A percentile compares a stretch with the other conserved stretches of the same genome.
phyloP scores from a whole-genome alignment of 192 early-diverging fungal species.

The Entomortierella beljakovae region DNA sequence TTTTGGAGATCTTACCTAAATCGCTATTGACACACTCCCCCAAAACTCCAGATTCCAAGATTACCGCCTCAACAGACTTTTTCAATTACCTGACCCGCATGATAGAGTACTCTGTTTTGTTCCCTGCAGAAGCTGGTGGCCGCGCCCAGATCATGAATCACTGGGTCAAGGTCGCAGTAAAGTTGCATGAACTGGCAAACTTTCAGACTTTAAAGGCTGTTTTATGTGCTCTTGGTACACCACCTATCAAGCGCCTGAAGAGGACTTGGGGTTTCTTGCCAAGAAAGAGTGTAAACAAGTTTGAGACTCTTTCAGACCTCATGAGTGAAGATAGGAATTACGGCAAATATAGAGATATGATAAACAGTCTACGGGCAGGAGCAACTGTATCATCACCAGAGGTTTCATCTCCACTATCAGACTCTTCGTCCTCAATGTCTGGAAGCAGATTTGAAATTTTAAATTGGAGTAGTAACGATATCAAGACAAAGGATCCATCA shows the following conservation, averaged over 20 bases:
- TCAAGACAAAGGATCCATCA: conserved; percentile 30
- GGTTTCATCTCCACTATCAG: conserved; percentile 23
- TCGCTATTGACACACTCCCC: conserved; percentile 70
- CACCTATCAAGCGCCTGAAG: conserved; percentile 75
- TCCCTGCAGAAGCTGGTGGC: conserved; percentile 63
- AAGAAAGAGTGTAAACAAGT: conserved; percentile 62
- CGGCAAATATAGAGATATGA: conserved; percentile 68
- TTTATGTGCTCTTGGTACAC: conserved; percentile 70
- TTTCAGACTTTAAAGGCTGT: conserved; percentile 79
- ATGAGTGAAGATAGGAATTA: conserved; percentile 80
- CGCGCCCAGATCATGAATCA: conserved; percentile 68
- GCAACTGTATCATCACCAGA: conserved; percentile 16
- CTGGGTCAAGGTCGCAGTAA: conserved; percentile 75
- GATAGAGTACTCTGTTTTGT: conserved; percentile 76
- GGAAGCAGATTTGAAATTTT: conserved; percentile 38
- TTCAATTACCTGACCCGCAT: conserved; percentile 83
- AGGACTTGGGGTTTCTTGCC: conserved; percentile 78
- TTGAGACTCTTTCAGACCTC: conserved; percentile 63
- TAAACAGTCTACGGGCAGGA: conserved; percentile 45
- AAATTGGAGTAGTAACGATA: conserved; percentile 22
- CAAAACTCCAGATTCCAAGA: conserved; percentile 62
- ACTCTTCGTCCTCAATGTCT: conserved; percentile 21
- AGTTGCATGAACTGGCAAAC: conserved; percentile 69
- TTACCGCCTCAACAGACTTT: conserved; percentile 77
- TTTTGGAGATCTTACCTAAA: conserved; percentile 66